phyloP scores from a whole-genome alignment of 2,329 filamentous ascomycete genomes.

The Colletotrichum scovillei region DNA sequence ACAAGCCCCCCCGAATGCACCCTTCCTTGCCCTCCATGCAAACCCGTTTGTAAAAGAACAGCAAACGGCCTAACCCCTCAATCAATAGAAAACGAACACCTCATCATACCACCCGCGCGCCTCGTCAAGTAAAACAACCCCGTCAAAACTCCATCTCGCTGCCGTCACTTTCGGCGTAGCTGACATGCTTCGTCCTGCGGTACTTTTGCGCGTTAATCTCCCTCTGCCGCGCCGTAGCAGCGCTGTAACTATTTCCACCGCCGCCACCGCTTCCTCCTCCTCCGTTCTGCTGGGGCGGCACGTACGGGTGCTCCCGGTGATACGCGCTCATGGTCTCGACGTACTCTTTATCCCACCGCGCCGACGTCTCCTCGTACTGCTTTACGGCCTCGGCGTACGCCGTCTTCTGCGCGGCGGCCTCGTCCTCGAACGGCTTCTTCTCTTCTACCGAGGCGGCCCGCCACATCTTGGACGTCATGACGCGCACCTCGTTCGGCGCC shows the following conservation, averaged over 20 bases:
- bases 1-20: neutral
- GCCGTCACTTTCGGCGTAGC: conserved; percentile 50
- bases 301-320: conserved; percentile 62
- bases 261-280: neutral
- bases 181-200: conserved; percentile 48
- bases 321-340: conserved; percentile 63
- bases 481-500: conserved; percentile 83
- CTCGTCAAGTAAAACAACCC: too few species aligned
- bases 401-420: conserved; percentile 77
- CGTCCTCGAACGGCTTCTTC: conserved; percentile 81
- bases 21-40: neutral
- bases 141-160: conserved; percentile 41
- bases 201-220: conserved; percentile 43
- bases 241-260: neutral
- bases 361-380: conserved; percentile 70
- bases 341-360: conserved; percentile 79
- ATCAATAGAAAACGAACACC: neutral
- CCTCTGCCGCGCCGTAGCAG: neutral
- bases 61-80: neutral
- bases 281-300: conserved; percentile 45
- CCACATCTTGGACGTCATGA: conserved; percentile 92
- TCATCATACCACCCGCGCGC: too few species aligned
- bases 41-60: neutral
- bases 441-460: conserved; percentile 77
- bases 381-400: conserved; percentile 68